phyloP scores from a whole-genome alignment of 495 filamentous ascomycete genomes.

The Entonaema liquescens region DNA sequence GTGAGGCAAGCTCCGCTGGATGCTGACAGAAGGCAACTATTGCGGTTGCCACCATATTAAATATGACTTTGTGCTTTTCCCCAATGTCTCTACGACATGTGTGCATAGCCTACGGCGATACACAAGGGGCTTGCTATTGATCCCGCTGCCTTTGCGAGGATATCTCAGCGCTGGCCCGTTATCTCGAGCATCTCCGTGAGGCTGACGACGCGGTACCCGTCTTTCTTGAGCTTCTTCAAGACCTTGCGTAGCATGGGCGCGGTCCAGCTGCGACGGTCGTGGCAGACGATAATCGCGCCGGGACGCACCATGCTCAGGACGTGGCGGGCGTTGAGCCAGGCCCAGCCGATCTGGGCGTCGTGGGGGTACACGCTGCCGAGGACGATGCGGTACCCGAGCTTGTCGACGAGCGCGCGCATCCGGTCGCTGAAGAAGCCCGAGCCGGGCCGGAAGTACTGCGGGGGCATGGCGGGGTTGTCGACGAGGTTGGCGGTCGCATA shows the following conservation, averaged over 20 bases:
- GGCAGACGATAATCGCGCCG: constrained; percentile 81
- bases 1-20: neutral
- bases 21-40: neutral
- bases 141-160: neutral
- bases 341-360: constrained; percentile 77
- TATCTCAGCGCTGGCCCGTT: constrained; percentile 17
- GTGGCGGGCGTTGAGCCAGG: constrained; percentile 77
- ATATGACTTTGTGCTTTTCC: neutral
- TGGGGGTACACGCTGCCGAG: constrained; percentile 87
- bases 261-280: constrained; percentile 83
- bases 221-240: constrained; percentile 70
- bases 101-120: neutral
- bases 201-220: constrained; percentile 74
- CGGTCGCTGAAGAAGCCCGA: constrained; percentile 78
- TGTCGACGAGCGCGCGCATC: constrained; percentile 65
- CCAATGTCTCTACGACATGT: neutral
- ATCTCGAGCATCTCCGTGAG: constrained; percentile 68
- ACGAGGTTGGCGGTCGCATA: constrained; percentile 57
- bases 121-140: neutral
- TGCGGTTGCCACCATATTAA: too few species aligned
- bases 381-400: constrained; percentile 70
- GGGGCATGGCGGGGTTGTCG: constrained; percentile 39
- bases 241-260: constrained; percentile 75
- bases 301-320: constrained; percentile 78
- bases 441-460: constrained; percentile 78